Conservation (phyloP, 331 rosid species). For the Dryas integrifolia region DNA sequence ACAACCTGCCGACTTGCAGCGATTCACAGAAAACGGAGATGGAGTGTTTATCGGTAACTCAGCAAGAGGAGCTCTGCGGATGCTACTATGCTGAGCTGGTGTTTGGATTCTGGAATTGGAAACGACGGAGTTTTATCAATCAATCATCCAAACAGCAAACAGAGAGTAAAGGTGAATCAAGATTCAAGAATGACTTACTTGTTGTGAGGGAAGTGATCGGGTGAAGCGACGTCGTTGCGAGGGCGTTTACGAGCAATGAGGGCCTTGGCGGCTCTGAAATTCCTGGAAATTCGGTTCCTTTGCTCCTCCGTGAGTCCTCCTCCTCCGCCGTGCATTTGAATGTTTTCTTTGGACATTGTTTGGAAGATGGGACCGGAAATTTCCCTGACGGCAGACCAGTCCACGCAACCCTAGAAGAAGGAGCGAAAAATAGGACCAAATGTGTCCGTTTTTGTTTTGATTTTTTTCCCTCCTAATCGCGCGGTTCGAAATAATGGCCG, state of each 20-base stretch:
- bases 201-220: slow-evolving; percentile 17
- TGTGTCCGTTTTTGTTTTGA: not conserved
- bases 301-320: slow-evolving; percentile 37
- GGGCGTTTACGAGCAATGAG: slow-evolving; percentile 68
- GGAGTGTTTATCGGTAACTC: slow-evolving; percentile 44
- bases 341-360: slow-evolving; percentile 8
- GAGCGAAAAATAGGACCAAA: not conserved
- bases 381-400: not conserved
- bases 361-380: not conserved
- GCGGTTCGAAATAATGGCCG: not conserved
- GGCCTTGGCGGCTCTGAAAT: slow-evolving; percentile 72
- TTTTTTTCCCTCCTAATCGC: slow-evolving; percentile 7
- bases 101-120: slow-evolving; percentile 35
- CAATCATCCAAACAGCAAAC: not conserved
- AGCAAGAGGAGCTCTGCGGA: slow-evolving; percentile 53
- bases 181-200: slow-evolving; percentile 27
- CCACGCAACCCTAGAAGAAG: not conserved
- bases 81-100: slow-evolving; percentile 22
- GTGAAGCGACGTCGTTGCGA: slow-evolving; percentile 35
- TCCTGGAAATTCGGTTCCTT: slow-evolving; percentile 50
- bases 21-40: slow-evolving; percentile 6
- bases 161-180: not conserved
- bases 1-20: slow-evolving; percentile 8
- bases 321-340: slow-evolving; percentile 12
- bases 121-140: not conserved